Percentiles rank a stretch among this genome's conserved stretches.
Conservation (phyloP, 495 filamentous ascomycete species). For the Lophiostoma macrostomum region DNA sequence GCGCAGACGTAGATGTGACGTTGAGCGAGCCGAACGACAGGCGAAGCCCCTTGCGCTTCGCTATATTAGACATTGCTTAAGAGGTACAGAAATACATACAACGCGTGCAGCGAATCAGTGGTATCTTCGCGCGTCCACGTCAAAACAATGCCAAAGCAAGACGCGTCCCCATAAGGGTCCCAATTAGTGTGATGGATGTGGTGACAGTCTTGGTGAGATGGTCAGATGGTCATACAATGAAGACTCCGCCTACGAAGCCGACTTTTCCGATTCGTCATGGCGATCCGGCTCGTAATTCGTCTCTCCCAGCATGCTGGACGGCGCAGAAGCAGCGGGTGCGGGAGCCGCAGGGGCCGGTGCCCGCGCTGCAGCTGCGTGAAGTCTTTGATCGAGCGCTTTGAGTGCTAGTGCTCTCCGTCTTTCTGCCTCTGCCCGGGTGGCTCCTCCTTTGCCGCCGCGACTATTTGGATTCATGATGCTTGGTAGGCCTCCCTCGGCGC, state of each 20-base stretch:
- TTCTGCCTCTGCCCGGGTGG: slow-evolving; percentile 84
- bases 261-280: slow-evolving; percentile 20
- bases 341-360: slow-evolving; percentile 9
- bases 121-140: slow-evolving; percentile 17
- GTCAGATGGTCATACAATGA: neutral
- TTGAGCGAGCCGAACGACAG: neutral
- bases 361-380: slow-evolving; percentile 70
- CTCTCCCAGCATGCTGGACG: slow-evolving; percentile 30
- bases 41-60: neutral
- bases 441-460: slow-evolving; percentile 44
- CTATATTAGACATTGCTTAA: neutral
- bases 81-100: slow-evolving; percentile 8
- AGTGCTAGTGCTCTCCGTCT: slow-evolving; percentile 82
- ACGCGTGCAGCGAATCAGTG: slow-evolving; percentile 8
- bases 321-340: slow-evolving; percentile 7
- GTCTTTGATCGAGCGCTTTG: slow-evolving; percentile 84
- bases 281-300: slow-evolving; percentile 33
- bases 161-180: neutral
- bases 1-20: neutral
- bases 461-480: slow-evolving; percentile 54
- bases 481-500: slow-evolving; percentile 65
- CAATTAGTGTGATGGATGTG: neutral
- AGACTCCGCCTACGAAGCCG: neutral
- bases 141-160: slow-evolving; percentile 1
- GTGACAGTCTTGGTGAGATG: neutral